These are phyloP conservation scores for Astrothelium macrocarpum DNA, from an alignment of 495 filamentous ascomycete species.

Conservation along the genomic window DNA sequence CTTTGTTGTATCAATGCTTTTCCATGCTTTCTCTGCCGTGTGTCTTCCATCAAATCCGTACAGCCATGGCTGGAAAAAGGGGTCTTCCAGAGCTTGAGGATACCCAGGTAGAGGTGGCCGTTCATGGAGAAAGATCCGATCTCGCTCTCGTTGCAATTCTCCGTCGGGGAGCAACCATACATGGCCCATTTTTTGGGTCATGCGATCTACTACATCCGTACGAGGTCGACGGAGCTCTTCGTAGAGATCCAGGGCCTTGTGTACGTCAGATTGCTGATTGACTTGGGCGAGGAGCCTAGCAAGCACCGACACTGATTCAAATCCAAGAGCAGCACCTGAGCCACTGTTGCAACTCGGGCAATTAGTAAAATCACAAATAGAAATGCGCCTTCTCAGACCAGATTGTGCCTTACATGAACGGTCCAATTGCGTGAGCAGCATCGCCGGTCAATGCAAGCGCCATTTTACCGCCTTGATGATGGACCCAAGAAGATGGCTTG, in stretches of 20 bases:
- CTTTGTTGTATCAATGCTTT: too few species aligned
- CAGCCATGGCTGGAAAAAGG: background rate
- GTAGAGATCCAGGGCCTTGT: background rate
- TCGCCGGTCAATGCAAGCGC: background rate
- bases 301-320: background rate
- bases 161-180: background rate
- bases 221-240: background rate
- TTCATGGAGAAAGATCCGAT: background rate
- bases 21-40: background rate
- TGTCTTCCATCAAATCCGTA: background rate
- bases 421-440: background rate
- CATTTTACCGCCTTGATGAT: background rate
- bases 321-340: background rate
- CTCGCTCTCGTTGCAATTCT: background rate
- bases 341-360: too few species aligned
- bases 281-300: background rate
- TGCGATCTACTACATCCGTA: background rate
- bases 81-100: background rate
- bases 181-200: background rate
- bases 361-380: too few species aligned
- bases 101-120: background rate
- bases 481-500: background rate
- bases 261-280: background rate
- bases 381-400: too few species aligned
- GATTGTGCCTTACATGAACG: background rate